These are phyloP conservation scores for Lactifluus rugatus DNA, from an alignment of 768 basidiomycete genomes.

Conservation along the genomic window DNA sequence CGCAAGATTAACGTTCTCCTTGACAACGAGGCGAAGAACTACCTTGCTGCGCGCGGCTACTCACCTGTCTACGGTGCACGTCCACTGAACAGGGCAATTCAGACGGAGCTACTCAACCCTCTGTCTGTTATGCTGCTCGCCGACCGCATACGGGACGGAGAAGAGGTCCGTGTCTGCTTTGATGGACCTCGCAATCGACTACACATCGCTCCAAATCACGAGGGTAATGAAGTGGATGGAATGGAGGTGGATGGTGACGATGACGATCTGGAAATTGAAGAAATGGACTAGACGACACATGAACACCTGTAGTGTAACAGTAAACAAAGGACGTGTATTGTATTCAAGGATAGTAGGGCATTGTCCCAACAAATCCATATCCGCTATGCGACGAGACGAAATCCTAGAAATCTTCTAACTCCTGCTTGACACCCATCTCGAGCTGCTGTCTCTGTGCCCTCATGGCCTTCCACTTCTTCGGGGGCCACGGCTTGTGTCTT, in stretches of 20 bases:
- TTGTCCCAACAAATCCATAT: neutral
- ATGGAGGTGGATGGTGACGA: constrained; percentile 54
- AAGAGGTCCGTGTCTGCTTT: constrained; percentile 63
- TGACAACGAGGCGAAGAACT: constrained; percentile 66
- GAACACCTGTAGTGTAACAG: neutral
- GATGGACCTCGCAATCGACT: constrained; percentile 78
- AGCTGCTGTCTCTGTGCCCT: neutral
- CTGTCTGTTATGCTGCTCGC: constrained; percentile 78
- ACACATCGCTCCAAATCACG: constrained; percentile 75
- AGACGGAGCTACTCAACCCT: constrained; percentile 87
- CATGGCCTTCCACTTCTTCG: neutral
- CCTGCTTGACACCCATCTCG: neutral
- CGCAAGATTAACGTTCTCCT: constrained; percentile 75
- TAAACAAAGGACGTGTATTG: neutral
- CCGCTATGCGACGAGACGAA: neutral
- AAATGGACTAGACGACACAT: constrained; percentile 40
- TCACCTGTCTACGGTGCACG: constrained; percentile 83
- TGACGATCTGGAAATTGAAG: constrained; percentile 57
- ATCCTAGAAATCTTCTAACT: neutral
- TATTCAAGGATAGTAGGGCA: neutral
- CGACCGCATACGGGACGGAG: constrained; percentile 72
- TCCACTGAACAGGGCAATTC: constrained; percentile 85
- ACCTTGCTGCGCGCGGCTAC: constrained; percentile 67
- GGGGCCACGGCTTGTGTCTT: neutral
- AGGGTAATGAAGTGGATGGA: constrained; percentile 38